A percentile compares a stretch with the other conserved stretches of the same genome.
Evolutionary conservation across 2,329 filamentous ascomycete species (phyloP).

Genomic region (Aspergillus terreus): DNA sequence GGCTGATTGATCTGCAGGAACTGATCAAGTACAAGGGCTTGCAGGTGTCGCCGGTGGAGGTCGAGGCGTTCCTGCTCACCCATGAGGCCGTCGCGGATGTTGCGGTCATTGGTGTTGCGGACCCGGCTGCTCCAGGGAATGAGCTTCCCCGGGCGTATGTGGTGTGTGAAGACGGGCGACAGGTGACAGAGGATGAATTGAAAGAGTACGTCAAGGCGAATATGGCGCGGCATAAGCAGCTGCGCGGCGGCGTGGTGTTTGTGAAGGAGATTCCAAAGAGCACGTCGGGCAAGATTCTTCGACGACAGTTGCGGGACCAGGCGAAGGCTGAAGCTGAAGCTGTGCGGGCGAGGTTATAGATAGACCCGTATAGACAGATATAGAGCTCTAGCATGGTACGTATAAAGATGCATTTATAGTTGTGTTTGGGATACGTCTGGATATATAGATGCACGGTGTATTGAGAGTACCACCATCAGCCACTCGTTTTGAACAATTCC

Average conservation of each 20-base stretch:
- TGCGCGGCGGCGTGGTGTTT: conserved; percentile 13
- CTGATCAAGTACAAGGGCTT: conserved; percentile 17
- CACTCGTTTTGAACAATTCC: no score
- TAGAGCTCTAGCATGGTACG: neutral
- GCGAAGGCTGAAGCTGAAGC: conserved; percentile 5
- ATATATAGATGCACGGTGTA: no score
- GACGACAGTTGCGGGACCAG: conserved; percentile 9
- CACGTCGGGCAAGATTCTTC: conserved; percentile 14
- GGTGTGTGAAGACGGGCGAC: conserved; percentile 4
- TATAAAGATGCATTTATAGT: neutral
- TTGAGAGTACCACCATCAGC: no score
- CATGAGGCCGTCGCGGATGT: conserved; percentile 12
- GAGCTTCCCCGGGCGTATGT: conserved; percentile 14
- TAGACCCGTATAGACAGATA: no score
- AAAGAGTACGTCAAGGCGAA: conserved; percentile 10
- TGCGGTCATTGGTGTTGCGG: conserved; percentile 11
- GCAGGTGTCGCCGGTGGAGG: conserved; percentile 14
- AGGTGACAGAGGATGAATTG: conserved; percentile 8
- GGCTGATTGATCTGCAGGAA: conserved; percentile 4
- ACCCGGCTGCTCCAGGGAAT: conserved; percentile 12
- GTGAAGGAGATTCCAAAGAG: conserved; percentile 13
- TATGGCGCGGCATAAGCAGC: conserved; percentile 11
- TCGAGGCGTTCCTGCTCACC: conserved; percentile 12
- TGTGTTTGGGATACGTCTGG: neutral
- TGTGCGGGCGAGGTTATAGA: conserved; percentile 1